Evolutionary conservation across 2,329 filamentous ascomycete genomes (phyloP).

Genomic region (Raffaelea deltoideospora): DNA sequence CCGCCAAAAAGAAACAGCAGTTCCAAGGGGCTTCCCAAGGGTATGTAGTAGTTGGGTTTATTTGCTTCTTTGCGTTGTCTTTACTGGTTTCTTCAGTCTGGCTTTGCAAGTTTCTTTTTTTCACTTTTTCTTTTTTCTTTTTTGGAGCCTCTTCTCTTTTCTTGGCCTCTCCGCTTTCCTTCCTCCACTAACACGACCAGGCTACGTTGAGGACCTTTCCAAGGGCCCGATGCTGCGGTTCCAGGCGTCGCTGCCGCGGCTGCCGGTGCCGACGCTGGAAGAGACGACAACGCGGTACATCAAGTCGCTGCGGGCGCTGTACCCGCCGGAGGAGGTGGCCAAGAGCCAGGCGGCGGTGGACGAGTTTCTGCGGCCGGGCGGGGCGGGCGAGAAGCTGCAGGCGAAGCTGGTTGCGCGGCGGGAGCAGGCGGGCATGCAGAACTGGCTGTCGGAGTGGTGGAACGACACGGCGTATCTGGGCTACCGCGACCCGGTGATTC

Average conservation of each 20-base stretch:
- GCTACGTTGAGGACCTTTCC: conserved; percentile 64
- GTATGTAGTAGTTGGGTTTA: conserved; percentile 5
- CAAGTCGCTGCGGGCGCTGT: conserved; percentile 62
- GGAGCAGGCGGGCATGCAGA: conserved; percentile 67
- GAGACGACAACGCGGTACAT: conserved; percentile 71
- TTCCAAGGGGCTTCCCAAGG: conserved; percentile 19
- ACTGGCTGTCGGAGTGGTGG: conserved; percentile 99
- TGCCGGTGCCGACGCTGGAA: conserved; percentile 69
- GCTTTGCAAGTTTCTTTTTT: too few relatives aligned
- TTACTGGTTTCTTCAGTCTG: background rate
- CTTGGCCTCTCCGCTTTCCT: too few relatives aligned
- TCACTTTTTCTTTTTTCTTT: too few relatives aligned
- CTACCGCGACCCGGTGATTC: conserved; percentile 91
- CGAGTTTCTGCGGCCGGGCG: conserved; percentile 79
- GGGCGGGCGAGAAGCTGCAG: conserved; percentile 69
- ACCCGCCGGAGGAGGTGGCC: conserved; percentile 53
- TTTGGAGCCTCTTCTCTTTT: too few relatives aligned
- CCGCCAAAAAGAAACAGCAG: conserved; percentile 39
- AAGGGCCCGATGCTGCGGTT: conserved; percentile 73
- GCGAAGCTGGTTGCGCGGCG: conserved; percentile 69
- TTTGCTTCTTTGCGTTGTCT: conserved; percentile 35
- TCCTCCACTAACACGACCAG: too few relatives aligned
- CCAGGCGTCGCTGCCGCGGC: conserved; percentile 66
- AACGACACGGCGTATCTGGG: conserved; percentile 83
- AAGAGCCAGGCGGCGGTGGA: conserved; percentile 68